Conservation (phyloP, 345 rosid species). For the Populus deltoides region DNA sequence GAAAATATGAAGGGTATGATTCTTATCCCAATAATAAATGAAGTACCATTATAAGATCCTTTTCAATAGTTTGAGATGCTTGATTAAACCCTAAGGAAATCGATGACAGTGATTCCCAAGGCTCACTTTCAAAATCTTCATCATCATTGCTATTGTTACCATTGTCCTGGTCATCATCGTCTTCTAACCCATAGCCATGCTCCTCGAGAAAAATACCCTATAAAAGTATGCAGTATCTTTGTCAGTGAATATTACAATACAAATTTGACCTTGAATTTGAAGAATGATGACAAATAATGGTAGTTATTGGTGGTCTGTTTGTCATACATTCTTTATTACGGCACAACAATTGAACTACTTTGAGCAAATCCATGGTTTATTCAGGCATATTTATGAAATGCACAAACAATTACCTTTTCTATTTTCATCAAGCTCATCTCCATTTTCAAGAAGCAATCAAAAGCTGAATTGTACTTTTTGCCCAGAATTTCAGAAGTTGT, state of each 20-base stretch:
- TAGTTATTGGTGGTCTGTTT: background rate
- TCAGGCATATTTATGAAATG: background rate
- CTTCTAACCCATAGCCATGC: slow-evolving; percentile 31
- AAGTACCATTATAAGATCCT: slow-evolving; percentile 70
- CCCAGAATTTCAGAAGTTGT: background rate
- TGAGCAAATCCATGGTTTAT: background rate
- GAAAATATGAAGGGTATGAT: background rate
- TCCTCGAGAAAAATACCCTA: slow-evolving; percentile 25
- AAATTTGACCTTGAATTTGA: background rate
- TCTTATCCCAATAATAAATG: background rate
- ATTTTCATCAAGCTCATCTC: background rate
- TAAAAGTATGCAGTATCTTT: slow-evolving; percentile 10
- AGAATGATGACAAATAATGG: background rate
- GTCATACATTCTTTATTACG: background rate
- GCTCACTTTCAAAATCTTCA: slow-evolving; percentile 36
- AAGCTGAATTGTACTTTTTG: background rate
- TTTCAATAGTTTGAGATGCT: slow-evolving; percentile 48
- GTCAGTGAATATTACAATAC: background rate
- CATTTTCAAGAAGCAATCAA: background rate
- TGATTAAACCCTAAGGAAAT: slow-evolving; percentile 42
- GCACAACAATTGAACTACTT: background rate
- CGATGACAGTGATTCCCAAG: slow-evolving; percentile 48
- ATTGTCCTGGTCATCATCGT: slow-evolving; percentile 11
- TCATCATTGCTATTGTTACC: background rate
- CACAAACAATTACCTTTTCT: background rate